These are phyloP conservation scores for Coniferiporia weirii DNA, from an alignment of 1,284 basidiomycete genomes.

Conservation along the genomic window DNA sequence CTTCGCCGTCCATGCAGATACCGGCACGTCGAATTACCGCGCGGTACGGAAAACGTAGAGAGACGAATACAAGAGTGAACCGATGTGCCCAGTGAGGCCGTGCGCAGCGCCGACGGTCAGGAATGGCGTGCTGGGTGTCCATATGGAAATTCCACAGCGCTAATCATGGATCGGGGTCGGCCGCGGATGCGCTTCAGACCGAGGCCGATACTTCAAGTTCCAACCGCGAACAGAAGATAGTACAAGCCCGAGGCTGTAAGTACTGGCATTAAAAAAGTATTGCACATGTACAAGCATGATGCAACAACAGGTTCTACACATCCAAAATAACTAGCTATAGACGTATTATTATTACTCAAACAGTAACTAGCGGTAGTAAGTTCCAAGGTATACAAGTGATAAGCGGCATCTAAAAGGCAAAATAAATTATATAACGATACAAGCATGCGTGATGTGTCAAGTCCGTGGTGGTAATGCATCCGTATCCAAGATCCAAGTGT, in stretches of 20 bases:
- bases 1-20: conserved; percentile 4
- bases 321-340: background rate
- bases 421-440: conserved; percentile 9
- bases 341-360: background rate
- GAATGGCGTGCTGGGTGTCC: too few species aligned
- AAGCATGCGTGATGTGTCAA: background rate
- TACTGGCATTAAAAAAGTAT: background rate
- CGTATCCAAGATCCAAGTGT: conserved; percentile 6
- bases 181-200: too few species aligned
- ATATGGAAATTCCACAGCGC: background rate
- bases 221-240: too few species aligned
- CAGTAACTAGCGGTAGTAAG: background rate
- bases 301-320: background rate
- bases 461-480: background rate
- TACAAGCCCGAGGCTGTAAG: too few species aligned
- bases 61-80: background rate
- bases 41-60: background rate
- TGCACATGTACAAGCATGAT: background rate
- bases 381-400: background rate
- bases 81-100: background rate
- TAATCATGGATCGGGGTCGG: background rate
- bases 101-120: background rate
- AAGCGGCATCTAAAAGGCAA: background rate
- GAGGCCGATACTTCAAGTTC: too few species aligned
- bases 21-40: background rate